Evolutionary conservation across 2,329 filamentous ascomycete species (phyloP).

Genomic region (Hirsutella rhossiliensis): DNA sequence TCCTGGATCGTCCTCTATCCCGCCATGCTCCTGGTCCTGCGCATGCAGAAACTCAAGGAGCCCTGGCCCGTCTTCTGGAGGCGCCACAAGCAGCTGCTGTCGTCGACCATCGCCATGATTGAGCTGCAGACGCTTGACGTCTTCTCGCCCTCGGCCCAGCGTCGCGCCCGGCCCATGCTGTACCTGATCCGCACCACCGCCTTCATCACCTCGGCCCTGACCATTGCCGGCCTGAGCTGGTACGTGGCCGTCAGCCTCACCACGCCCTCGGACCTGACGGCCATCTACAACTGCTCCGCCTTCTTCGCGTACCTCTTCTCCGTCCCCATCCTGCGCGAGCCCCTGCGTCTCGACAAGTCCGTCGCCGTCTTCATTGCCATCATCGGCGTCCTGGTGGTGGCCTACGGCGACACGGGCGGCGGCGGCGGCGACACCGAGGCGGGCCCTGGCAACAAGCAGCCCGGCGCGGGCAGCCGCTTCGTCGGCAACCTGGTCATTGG

Average conservation of each 20-base stretch:
- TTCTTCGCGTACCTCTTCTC: slow-evolving; percentile 98
- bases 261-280: slow-evolving; percentile 84
- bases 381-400: slow-evolving; percentile 81
- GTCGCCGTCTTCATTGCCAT: slow-evolving; percentile 81
- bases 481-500: slow-evolving; percentile 89
- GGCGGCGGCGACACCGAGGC: slow-evolving; percentile 24
- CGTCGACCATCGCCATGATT: slow-evolving; percentile 64
- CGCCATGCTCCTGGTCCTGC: slow-evolving; percentile 65
- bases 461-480: slow-evolving; percentile 49
- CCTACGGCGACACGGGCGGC: slow-evolving; percentile 67
- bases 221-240: slow-evolving; percentile 86
- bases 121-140: slow-evolving; percentile 64
- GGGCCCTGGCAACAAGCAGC: not conserved
- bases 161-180: slow-evolving; percentile 30
- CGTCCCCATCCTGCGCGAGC: slow-evolving; percentile 79
- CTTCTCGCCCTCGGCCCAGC: slow-evolving; percentile 25
- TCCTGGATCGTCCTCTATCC: slow-evolving; percentile 91
- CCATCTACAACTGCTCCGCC: slow-evolving; percentile 98
- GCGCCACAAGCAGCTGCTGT: slow-evolving; percentile 36
- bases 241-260: slow-evolving; percentile 92
- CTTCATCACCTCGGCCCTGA: slow-evolving; percentile 74
- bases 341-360: slow-evolving; percentile 72
- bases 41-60: slow-evolving; percentile 64
- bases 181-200: slow-evolving; percentile 75
- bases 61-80: slow-evolving; percentile 84